These are phyloP conservation scores for Hericium erinaceus DNA, from an alignment of 768 basidiomycete genomes.

Conservation along the genomic window DNA sequence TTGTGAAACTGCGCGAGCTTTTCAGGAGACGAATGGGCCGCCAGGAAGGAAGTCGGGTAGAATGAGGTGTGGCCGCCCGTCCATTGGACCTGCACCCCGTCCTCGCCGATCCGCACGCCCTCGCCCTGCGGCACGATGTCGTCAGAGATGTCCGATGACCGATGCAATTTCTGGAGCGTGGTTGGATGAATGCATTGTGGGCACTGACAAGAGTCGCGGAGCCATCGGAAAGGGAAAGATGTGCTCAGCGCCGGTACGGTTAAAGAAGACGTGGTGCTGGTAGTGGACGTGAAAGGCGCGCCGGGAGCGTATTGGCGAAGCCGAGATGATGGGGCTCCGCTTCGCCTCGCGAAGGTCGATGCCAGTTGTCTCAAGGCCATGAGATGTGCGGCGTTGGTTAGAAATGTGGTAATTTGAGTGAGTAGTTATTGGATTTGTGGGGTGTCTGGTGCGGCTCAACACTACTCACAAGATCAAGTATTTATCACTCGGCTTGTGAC, in stretches of 20 bases:
- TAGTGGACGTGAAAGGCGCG: not conserved
- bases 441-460: no score
- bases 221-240: constrained; percentile 61
- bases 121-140: constrained; percentile 36
- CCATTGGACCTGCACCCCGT: constrained; percentile 48
- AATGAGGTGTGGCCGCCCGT: constrained; percentile 45
- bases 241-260: constrained; percentile 25
- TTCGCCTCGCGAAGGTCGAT: no score
- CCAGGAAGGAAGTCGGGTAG: constrained; percentile 40
- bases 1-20: constrained; percentile 34
- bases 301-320: not conserved
- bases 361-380: no score
- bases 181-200: constrained; percentile 65
- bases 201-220: constrained; percentile 80
- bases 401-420: no score
- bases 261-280: not conserved
- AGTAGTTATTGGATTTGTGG: no score
- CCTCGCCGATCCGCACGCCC: constrained; percentile 32
- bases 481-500: no score
- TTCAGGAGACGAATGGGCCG: constrained; percentile 32
- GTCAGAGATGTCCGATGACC: constrained; percentile 53
- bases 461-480: no score
- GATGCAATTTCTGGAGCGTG: constrained; percentile 68
- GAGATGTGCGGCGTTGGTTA: no score
- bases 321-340: no score